Evolutionary conservation across 768 basidiomycete species (phyloP), one percentile per base, ranked within the genome.

Genomic region (Pulveroboletus ravenelii): DNA sequence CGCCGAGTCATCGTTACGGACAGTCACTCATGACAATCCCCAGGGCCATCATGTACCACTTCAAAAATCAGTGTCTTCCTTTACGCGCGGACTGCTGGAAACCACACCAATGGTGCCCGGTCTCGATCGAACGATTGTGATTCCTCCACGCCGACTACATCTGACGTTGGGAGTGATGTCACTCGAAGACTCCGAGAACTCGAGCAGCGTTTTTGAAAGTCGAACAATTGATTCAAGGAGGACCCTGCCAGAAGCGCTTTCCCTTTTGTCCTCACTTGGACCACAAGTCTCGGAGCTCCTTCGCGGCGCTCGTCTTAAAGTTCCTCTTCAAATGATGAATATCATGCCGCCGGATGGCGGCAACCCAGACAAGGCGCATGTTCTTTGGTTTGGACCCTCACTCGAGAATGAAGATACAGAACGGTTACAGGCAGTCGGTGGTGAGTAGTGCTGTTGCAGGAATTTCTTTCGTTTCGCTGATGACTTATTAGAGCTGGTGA

Each of bases 141-240:
- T 88, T 48, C 72, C 72, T 8, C 66, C 75, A 0, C 72, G 76
- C 10, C 65, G 86, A n/a, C 66, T 89, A 38, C 87, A 90, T 64
- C 66, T 89, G 50, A 89, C 87, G 0, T 68, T 90, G 2, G 87
- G 87, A 1, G 85, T 88, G 1, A 85, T 90, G 83, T 68, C 77
- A 0, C 79, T 89, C 31, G 63, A 66, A 7, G 55, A 62, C 15
- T 59, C 70, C 1, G 43, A 40, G 30, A 9, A n/a, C 23, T 41
- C 50, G 1, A 38, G 17, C 6, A 6, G 15, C 12, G 8, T 12
- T 6, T 37, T 13, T 5, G 52, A 45, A 25, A 44, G 42, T 30
- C 53, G 34, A 17, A 23, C 31, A 17, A 39, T 10, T 2, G 6
- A 36, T 6, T n/a, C 58, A 20, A 39, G 39, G 3, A 63, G 47